A percentile compares a stretch with the other conserved stretches of the same genome.
These are phyloP conservation scores for Fusarium sp. DNA, from an alignment of 2,329 filamentous ascomycete genomes.

Conservation along the genomic window DNA sequence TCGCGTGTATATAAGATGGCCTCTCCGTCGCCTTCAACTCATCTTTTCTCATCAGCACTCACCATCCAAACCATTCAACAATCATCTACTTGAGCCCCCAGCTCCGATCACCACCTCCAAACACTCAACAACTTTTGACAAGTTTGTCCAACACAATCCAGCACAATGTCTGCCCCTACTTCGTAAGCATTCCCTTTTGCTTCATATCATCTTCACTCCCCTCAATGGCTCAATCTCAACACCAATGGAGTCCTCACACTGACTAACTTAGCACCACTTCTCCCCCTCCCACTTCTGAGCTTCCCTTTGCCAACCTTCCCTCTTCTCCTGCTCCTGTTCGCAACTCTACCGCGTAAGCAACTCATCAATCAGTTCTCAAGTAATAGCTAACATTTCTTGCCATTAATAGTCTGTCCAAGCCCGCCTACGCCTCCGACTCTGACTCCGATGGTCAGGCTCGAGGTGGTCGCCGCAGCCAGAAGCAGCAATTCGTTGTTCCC, in stretches of 20 bases:
- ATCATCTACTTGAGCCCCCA: slow-evolving; percentile 39
- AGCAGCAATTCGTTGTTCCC: slow-evolving; percentile 44
- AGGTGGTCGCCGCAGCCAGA: slow-evolving; percentile 42
- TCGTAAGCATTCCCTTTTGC: slow-evolving; percentile 33
- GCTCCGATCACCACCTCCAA: slow-evolving; percentile 24
- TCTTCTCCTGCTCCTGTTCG: slow-evolving; percentile 34
- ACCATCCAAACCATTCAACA: slow-evolving; percentile 38
- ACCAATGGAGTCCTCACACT: slow-evolving; percentile 34
- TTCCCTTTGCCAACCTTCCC: slow-evolving; percentile 36
- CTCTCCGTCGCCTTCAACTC: slow-evolving; percentile 19
- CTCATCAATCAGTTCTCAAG: neutral
- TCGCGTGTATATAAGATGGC: slow-evolving; percentile 41
- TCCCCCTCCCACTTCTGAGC: slow-evolving; percentile 34
- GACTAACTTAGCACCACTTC: slow-evolving; percentile 35
- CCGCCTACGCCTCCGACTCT: slow-evolving; percentile 46
- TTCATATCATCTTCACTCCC: neutral
- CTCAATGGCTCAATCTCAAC: slow-evolving; percentile 3
- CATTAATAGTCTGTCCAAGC: slow-evolving; percentile 41
- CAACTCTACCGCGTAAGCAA: slow-evolving; percentile 35
- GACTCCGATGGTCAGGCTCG: slow-evolving; percentile 47
- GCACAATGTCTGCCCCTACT: slow-evolving; percentile 44
- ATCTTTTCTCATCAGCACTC: slow-evolving; percentile 35
- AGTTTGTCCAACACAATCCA: slow-evolving; percentile 32
- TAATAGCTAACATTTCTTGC: slow-evolving; percentile 20
- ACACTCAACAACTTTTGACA: slow-evolving; percentile 24